These are phyloP conservation scores for Solanum hybrid DNA, from an alignment of 305 asterid genomes.

Conservation along the genomic window DNA sequence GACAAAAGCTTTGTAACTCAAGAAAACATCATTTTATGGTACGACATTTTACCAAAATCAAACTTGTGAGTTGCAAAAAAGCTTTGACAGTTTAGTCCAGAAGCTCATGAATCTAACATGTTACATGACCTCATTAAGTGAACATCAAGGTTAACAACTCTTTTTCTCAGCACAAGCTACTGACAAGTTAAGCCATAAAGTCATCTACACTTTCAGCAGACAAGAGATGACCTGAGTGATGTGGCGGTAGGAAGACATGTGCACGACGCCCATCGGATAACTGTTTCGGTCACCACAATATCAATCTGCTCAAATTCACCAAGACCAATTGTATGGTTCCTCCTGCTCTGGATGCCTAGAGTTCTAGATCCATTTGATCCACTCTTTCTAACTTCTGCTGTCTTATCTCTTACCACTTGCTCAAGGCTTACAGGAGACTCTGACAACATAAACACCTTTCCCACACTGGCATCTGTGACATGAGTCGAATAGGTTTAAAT, in stretches of 20 bases:
- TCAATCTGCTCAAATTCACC: slow-evolving; percentile 62
- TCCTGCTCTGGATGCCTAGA: slow-evolving; percentile 39
- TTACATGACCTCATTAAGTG: slow-evolving; percentile 3
- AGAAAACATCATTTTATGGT: background rate
- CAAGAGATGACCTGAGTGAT: slow-evolving; percentile 71
- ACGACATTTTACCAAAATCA: background rate
- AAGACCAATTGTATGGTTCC: slow-evolving; percentile 63
- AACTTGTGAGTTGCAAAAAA: background rate
- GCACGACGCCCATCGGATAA: slow-evolving; percentile 84
- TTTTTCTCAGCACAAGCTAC: background rate
- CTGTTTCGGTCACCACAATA: slow-evolving; percentile 54
- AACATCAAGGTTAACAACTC: background rate
- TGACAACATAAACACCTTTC: slow-evolving; percentile 11
- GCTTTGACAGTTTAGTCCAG: background rate
- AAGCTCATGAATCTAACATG: slow-evolving; percentile 3
- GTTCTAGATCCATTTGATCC: slow-evolving; percentile 20
- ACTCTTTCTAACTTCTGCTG: slow-evolving; percentile 24
- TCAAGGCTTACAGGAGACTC: slow-evolving; percentile 12
- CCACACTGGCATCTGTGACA: slow-evolving; percentile 14
- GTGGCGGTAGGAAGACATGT: slow-evolving; percentile 50
- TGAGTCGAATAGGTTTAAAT: background rate
- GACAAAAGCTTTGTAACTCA: background rate
- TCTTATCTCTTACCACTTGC: slow-evolving; percentile 18
- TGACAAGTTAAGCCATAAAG: background rate
- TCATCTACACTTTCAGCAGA: slow-evolving; percentile 29